Evolutionary conservation across 1,284 basidiomycete genomes (phyloP), one percentile per base, ranked within the genome.

Genomic region (Anthracocystis panici-leucophaei): DNA sequence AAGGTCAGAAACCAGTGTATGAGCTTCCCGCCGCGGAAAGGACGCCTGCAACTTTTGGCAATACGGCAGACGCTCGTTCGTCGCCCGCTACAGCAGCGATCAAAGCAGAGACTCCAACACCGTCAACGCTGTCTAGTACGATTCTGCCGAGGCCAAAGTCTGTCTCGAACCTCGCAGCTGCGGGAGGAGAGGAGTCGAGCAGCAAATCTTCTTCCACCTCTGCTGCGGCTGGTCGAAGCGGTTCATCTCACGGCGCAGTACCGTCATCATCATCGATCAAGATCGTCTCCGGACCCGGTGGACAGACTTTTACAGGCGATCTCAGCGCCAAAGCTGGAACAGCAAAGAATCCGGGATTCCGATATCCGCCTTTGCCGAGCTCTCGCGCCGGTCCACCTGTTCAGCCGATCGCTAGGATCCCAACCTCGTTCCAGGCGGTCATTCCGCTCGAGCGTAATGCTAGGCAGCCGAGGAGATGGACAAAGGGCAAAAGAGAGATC

Each of bases 1-100:
- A 82, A 44, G 82, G 81, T 10, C 79, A 82, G 55, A 84, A 84
- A 48, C 81, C 82, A 3, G 77, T 82, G 0, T 84, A 84, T 59
- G 73, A 78, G 51, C 67, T 77, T 8, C 80, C 80, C 2, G 64
- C 67, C 1, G 55, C 67, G 33, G 72, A 70, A n/a, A 45, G 52
- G 20, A 78, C 75, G 33, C 75, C 78, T 9, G 67, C 77, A 3
- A 61, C 61, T 1, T 75, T 75, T 44, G 68, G 67, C 29, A 65
- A 71, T 35, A 75, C 61, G 25, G 51, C 74, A 33, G 18, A 51
- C 29, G 67, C 68, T 1, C 46, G 73, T 11, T 35, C 53, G 23
- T 48, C 54, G 50, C 62, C 61, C 41, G 31, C 58, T 56, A 9
- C 46, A 1, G 27, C 65, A 14, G 46, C 63, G 23, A 53, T 73